Evolutionary conservation across 345 rosid genomes (phyloP).

Genomic region (Rhodamnia rubescens): DNA sequence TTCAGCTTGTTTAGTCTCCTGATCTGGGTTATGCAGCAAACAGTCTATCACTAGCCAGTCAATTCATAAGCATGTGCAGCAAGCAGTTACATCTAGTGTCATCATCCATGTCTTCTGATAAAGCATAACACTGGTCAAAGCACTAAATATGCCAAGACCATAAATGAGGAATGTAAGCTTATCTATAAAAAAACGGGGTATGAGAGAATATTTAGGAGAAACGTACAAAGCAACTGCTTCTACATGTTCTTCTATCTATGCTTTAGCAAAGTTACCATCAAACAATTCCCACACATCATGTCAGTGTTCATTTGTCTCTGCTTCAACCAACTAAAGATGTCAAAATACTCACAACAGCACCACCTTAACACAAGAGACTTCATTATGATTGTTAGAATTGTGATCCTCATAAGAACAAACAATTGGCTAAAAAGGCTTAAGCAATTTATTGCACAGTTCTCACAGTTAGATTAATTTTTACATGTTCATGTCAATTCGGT

Average conservation of each 20-base stretch:
- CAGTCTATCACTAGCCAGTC: background rate
- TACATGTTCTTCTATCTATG: background rate
- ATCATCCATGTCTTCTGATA: background rate
- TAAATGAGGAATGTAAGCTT: background rate
- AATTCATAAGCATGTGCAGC: background rate
- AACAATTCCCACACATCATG: background rate
- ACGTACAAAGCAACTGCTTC: background rate
- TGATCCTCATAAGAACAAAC: background rate
- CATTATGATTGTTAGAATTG: background rate
- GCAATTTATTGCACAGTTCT: background rate
- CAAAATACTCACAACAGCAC: background rate
- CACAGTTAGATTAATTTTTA: background rate
- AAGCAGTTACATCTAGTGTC: background rate
- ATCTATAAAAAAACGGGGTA: background rate
- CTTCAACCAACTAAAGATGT: background rate
- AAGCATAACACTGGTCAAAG: background rate
- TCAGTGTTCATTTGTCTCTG: background rate
- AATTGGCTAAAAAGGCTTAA: background rate
- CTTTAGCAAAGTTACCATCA: background rate
- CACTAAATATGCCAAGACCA: background rate
- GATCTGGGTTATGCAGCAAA: conserved; percentile 33
- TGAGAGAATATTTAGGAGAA: background rate
- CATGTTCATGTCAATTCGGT: background rate
- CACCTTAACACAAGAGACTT: background rate
- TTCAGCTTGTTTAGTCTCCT: conserved; percentile 52